These are phyloP conservation scores for Diaporthe sp. DNA, from an alignment of 2,329 filamentous ascomycete species.

Conservation along the genomic window DNA sequence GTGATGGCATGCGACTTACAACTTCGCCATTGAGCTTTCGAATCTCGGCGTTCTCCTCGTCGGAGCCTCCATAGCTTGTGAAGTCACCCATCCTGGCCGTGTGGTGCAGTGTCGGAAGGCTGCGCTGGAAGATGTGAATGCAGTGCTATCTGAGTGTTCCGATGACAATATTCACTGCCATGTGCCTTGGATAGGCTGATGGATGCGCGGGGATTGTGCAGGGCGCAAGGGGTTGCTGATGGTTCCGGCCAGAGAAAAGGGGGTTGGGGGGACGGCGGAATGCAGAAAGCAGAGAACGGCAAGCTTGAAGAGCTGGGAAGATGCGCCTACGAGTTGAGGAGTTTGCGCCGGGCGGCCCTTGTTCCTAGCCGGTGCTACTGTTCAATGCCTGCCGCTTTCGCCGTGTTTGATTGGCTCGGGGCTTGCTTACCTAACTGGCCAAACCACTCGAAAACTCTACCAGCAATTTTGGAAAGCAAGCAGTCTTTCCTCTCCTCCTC, in stretches of 20 bases:
- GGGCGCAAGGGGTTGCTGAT: conserved; percentile 4
- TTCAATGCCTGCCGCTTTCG: neutral
- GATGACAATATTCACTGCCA: conserved; percentile 24
- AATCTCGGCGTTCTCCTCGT: conserved; percentile 87
- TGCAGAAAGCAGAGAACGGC: conserved; percentile 26
- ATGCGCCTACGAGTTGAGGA: conserved; percentile 24
- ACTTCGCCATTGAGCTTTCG: conserved; percentile 83
- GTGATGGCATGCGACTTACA: conserved; percentile 65
- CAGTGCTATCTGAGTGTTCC: neutral
- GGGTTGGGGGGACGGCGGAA: conserved; percentile 3
- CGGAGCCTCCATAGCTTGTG: conserved; percentile 77
- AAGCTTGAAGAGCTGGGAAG: conserved; percentile 31
- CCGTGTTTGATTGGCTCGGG: neutral
- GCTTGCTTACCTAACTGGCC: neutral
- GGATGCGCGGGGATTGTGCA: conserved; percentile 18
- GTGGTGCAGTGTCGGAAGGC: conserved; percentile 36
- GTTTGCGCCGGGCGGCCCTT: conserved; percentile 33
- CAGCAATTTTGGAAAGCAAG: neutral
- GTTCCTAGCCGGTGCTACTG: conserved; percentile 25
- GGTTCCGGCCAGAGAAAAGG: conserved; percentile 16
- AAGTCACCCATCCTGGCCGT: conserved; percentile 75
- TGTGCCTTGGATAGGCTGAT: conserved; percentile 22
- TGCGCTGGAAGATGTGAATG: conserved; percentile 24
- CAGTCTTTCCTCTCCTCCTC: conserved; percentile 46
- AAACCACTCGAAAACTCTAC: conserved; percentile 36